A percentile compares a stretch with the other conserved stretches of the same genome.
These are phyloP conservation scores for Radiomyces spectabilis DNA, from an alignment of 192 early-diverging fungal species.

Conservation along the genomic window DNA sequence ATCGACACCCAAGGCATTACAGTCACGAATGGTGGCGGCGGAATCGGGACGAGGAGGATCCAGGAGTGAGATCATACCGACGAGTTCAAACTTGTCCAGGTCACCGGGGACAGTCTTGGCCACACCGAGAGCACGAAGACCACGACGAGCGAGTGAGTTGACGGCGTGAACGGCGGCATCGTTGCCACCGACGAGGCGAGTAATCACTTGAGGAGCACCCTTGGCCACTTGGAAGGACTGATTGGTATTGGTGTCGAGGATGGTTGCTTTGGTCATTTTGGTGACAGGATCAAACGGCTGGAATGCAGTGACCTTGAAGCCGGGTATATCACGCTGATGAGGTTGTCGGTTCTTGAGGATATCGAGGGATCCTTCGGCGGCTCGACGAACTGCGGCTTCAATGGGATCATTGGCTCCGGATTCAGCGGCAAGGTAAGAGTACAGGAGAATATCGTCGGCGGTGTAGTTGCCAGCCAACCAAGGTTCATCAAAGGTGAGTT, in stretches of 20 bases:
- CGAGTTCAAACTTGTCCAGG: conserved; percentile 63
- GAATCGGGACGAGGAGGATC: conserved; percentile 86
- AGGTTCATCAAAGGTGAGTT: conserved; percentile 86
- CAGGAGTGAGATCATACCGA: conserved; percentile 81
- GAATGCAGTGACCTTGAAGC: conserved; percentile 79
- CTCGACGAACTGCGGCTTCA: conserved; percentile 76
- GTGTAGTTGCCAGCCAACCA: conserved; percentile 58
- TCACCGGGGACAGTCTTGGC: conserved; percentile 52
- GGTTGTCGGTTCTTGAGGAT: conserved; percentile 29
- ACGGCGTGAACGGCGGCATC: conserved; percentile 79
- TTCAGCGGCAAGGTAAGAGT: conserved; percentile 78
- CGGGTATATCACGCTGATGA: conserved; percentile 62
- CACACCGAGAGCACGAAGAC: conserved; percentile 67
- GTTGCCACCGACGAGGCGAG: conserved; percentile 73
- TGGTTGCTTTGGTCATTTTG: conserved; percentile 83
- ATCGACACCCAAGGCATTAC: conserved; percentile 69
- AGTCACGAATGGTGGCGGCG: conserved; percentile 77
- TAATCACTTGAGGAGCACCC: conserved; percentile 92
- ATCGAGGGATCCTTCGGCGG: conserved; percentile 53
- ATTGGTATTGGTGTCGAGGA: conserved; percentile 58
- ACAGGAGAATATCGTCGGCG: conserved; percentile 72
- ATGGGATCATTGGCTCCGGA: conserved; percentile 87
- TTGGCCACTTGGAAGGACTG: conserved; percentile 85
- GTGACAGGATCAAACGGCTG: conserved; percentile 83
- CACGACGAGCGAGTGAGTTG: conserved; percentile 75